Evolutionary conservation across 495 filamentous ascomycete genomes (phyloP).

Genomic region (Cercophora sp.): DNA sequence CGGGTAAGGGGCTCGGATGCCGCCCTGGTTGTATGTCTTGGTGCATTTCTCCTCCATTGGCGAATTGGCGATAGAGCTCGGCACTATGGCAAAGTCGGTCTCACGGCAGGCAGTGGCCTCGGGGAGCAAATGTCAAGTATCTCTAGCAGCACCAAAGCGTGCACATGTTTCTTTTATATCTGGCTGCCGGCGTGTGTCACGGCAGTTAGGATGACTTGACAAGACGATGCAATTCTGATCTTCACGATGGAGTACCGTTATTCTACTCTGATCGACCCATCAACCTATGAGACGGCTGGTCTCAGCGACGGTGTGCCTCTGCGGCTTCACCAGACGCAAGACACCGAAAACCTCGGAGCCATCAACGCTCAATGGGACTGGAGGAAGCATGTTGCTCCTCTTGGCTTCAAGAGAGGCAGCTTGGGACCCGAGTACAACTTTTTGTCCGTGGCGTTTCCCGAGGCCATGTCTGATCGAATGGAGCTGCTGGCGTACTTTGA

Average conservation of each 20-base stretch:
- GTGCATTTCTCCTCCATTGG: no score
- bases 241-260: slow-evolving; percentile 26
- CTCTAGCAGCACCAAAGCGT: not conserved
- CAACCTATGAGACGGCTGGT: slow-evolving; percentile 23
- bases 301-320: slow-evolving; percentile 21
- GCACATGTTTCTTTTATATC: not conserved
- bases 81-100: no score
- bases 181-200: not conserved
- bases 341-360: slow-evolving; percentile 21
- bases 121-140: not conserved
- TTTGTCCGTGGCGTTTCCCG: slow-evolving; percentile 27
- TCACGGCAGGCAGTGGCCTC: no score
- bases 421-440: slow-evolving; percentile 24
- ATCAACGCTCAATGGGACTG: slow-evolving; percentile 29
- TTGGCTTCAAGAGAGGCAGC: slow-evolving; percentile 23
- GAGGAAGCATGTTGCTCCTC: slow-evolving; percentile 24
- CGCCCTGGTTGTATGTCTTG: no score
- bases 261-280: slow-evolving; percentile 19
- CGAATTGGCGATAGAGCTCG: no score
- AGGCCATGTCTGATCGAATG: slow-evolving; percentile 40
- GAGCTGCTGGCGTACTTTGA: slow-evolving; percentile 40
- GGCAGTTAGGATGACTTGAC: not conserved
- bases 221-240: no score
- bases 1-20: no score
- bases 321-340: slow-evolving; percentile 16